phyloP scores from a whole-genome alignment of 2,329 filamentous ascomycete species.

The Colletotrichum viniferum region DNA sequence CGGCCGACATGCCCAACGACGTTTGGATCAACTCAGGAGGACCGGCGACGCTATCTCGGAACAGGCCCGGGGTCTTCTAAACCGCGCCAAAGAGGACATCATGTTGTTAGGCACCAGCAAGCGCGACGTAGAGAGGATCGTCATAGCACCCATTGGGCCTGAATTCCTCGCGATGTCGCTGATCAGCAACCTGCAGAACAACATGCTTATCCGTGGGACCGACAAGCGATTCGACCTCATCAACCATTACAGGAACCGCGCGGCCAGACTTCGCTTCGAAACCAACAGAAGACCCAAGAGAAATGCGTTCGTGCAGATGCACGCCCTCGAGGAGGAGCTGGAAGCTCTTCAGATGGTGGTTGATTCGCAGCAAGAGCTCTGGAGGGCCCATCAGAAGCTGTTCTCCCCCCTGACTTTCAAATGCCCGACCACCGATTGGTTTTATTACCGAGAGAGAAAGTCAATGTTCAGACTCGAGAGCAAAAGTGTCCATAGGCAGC shows the following conservation, averaged over 20 bases:
- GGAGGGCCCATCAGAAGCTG: not conserved
- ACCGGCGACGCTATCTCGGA: not conserved
- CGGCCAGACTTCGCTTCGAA: slow-evolving; percentile 9
- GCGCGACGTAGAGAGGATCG: not conserved
- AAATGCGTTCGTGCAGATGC: slow-evolving; percentile 23
- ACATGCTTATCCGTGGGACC: not conserved
- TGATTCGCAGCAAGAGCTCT: not conserved
- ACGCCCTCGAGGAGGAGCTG: slow-evolving; percentile 24
- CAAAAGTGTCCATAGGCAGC: not conserved
- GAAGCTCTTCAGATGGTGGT: slow-evolving; percentile 13
- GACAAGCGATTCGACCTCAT: not conserved
- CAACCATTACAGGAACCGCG: slow-evolving; percentile 5
- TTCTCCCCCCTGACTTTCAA: not conserved
- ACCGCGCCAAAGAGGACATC: slow-evolving; percentile 23
- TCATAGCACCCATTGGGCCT: slow-evolving; percentile 1
- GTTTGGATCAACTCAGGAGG: not conserved
- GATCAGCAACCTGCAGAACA: slow-evolving; percentile 10
- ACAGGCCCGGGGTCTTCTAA: not conserved
- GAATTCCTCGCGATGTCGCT: slow-evolving; percentile 13
- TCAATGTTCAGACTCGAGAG: not conserved
- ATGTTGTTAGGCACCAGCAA: slow-evolving; percentile 19
- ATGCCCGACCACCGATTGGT: not conserved
- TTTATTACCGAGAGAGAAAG: not conserved
- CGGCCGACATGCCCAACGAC: not conserved
- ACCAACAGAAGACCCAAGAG: slow-evolving; percentile 18